Base-by-base conservation (phyloP, 768 basidiomycete genomes). In the Tephrocybe sp. region DNA sequence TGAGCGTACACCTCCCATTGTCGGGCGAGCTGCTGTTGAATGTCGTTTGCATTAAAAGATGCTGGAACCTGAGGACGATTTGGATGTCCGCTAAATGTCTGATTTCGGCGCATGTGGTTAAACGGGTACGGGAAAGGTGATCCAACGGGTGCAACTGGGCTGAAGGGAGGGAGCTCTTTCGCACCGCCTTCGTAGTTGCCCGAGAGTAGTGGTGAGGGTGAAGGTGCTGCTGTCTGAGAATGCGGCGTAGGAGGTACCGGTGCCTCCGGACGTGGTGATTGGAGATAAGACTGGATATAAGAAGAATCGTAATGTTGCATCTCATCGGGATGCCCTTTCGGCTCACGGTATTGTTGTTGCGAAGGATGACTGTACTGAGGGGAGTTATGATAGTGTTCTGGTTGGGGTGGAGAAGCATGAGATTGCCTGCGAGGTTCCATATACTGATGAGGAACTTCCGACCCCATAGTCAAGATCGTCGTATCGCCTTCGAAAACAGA, bases 111-210 rank as follows among this genome's bases (percentile, higher is more conserved):
- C 37, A 90, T 82, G 49, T 89, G 88, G 13, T 77, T 75, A 67
- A 83, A 91, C 0, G 87, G 87, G 62, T 82, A 87, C 0, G 88
- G 89, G 51, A 88, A 90, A 1, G 89, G 89, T 3, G 89, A 91
- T 8, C 88, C 87, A 4, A 71, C 77, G 4, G 78, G 78, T 8
- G 74, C 72, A 2, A 80, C 69, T 0, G 83, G 80, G 53, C 79
- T 83, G 55, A 74, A 75, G 0, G 72, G 68, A 1, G 70, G 69
- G 25, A 69, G 60, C 4, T 68, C 64, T 49, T 73, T 67, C 33
- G 64, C 67, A 44, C 64, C 49, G 23, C 64, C 65, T 12, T 70
- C 72, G 40, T 77, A 77, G 49, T 71, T 72, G 34, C 73, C 75
- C 1, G 81, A 78, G 18, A 84, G 62, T 21, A 83, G 67, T 0